Percentiles rank a stretch among this genome's conserved stretches.
Evolutionary conservation across 2,329 filamentous ascomycete species (phyloP).

Genomic region (Nemania serpens): DNA sequence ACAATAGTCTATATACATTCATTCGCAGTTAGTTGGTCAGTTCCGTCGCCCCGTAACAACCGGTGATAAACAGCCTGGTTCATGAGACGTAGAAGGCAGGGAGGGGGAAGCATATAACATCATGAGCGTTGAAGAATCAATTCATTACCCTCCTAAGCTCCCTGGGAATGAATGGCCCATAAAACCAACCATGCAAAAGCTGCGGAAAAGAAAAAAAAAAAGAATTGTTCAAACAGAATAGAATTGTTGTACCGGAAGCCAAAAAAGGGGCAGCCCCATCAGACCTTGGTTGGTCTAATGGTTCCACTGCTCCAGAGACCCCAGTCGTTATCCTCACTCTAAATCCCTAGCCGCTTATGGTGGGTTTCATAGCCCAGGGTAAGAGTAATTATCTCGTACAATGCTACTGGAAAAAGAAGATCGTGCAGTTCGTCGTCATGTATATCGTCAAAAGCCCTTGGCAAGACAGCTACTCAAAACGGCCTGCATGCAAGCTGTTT

Average conservation of each 20-base stretch:
- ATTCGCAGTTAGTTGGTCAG: neutral
- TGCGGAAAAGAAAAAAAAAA: neutral
- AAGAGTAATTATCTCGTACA: constrained; percentile 4
- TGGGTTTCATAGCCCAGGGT: neutral
- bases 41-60: neutral
- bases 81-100: neutral
- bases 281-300: neutral
- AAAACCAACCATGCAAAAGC: neutral
- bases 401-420: constrained; percentile 16
- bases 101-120: neutral
- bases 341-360: constrained; percentile 4
- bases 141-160: constrained; percentile 17
- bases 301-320: constrained; percentile 9
- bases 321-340: constrained; percentile 6
- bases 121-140: constrained; percentile 8
- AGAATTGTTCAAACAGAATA: constrained; percentile 3
- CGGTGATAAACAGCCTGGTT: neutral
- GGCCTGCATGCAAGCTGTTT: neutral
- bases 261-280: constrained; percentile 7
- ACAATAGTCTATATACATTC: constrained; percentile 19
- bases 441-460: constrained; percentile 6
- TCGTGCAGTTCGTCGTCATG: constrained; percentile 19
- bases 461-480: neutral
- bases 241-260: neutral
- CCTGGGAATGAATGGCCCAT: neutral